Evolutionary conservation across 176 grass and related monocot genomes (phyloP).

Genomic region (Oryza longistaminata): DNA sequence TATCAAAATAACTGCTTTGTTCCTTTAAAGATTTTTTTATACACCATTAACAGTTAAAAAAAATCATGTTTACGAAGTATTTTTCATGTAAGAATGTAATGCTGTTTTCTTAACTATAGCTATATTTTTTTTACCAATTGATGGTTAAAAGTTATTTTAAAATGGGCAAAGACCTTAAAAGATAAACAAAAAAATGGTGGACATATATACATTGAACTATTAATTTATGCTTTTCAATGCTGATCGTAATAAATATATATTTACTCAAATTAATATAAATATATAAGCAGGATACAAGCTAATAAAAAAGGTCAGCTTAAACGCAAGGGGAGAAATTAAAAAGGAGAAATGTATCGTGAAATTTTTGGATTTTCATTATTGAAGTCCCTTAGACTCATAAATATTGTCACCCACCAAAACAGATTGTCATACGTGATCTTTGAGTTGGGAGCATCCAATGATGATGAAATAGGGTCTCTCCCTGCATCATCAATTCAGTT

Average conservation of each 20-base stretch:
- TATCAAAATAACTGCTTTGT: neutral
- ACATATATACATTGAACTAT: neutral
- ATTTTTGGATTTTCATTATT: constrained; percentile 23
- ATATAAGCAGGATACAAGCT: neutral
- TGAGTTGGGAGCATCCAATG: constrained; percentile 30
- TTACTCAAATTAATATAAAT: neutral
- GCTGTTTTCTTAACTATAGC: neutral
- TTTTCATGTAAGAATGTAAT: neutral
- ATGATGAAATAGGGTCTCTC: neutral
- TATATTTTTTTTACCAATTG: no score
- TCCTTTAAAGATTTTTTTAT: neutral
- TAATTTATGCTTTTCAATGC: neutral
- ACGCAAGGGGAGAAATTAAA: neutral
- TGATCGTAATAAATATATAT: neutral
- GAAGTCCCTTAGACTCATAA: constrained; percentile 30
- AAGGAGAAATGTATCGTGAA: neutral
- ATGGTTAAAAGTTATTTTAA: neutral
- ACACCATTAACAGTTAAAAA: neutral
- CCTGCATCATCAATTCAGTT: constrained; percentile 14
- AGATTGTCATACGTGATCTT: constrained; percentile 10
- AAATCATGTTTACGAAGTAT: neutral
- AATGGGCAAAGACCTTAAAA: neutral
- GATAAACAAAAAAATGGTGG: neutral
- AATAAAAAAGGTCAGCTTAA: neutral
- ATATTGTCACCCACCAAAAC: constrained; percentile 31